A percentile compares a stretch with the other conserved stretches of the same genome.
Evolutionary conservation across 495 filamentous ascomycete species (phyloP).

Genomic region (Trichodelitschia bisporula): DNA sequence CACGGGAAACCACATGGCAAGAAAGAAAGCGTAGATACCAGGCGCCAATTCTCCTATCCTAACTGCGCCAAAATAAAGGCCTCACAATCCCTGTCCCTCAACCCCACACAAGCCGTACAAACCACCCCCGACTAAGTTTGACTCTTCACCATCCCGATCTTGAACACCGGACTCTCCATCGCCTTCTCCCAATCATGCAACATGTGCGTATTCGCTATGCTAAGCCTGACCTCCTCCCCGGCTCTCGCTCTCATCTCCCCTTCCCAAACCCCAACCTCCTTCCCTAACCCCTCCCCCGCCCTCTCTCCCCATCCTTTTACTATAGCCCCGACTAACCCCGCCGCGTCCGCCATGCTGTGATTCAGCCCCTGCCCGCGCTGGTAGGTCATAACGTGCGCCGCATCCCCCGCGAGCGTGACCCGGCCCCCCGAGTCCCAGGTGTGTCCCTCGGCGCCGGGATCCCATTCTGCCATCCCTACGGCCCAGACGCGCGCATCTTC

Average conservation of each 20-base stretch:
- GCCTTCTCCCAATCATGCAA: constrained; percentile 18
- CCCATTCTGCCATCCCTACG: constrained; percentile 8
- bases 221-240: constrained; percentile 10
- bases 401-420: constrained; percentile 25
- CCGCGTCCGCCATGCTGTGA: constrained; percentile 21
- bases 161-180: constrained; percentile 7
- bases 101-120: too few relatives aligned
- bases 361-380: constrained; percentile 27
- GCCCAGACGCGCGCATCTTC: constrained; percentile 8
- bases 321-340: constrained; percentile 12
- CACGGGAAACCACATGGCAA: too few relatives aligned
- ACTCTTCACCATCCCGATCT: constrained; percentile 3
- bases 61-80: too few relatives aligned
- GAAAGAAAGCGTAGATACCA: too few relatives aligned
- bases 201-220: constrained; percentile 12
- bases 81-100: too few relatives aligned
- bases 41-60: too few relatives aligned
- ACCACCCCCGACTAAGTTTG: too few relatives aligned
- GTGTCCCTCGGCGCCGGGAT: constrained; percentile 7
- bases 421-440: constrained; percentile 21
- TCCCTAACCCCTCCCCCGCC: too few relatives aligned
- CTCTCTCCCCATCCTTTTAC: too few relatives aligned
- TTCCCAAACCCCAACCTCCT: constrained; percentile 13
- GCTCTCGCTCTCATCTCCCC: constrained; percentile 15
- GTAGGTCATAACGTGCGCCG: constrained; percentile 25